A percentile compares a stretch with the other conserved stretches of the same genome.
Conservation (phyloP, 2,329 filamentous ascomycete species). For the Xylaria sp. region DNA sequence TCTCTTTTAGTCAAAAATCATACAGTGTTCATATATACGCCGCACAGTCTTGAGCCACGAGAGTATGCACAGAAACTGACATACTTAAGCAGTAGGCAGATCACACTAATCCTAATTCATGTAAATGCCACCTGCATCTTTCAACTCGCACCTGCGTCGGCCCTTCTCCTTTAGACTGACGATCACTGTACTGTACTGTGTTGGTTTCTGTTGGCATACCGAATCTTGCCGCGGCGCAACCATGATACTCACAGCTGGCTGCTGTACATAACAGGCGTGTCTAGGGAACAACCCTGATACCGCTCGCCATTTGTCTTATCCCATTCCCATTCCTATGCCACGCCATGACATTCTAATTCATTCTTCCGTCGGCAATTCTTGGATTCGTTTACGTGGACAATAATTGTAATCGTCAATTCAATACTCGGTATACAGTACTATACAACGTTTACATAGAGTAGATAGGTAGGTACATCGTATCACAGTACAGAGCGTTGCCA, state of each 20-base stretch:
- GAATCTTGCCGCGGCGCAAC: slow-evolving; percentile 5
- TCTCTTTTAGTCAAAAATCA: background rate
- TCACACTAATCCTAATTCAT: slow-evolving; percentile 10
- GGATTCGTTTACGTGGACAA: background rate
- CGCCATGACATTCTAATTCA: background rate
- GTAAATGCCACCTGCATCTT: slow-evolving; percentile 2
- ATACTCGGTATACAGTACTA: too few relatives aligned
- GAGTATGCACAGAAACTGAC: background rate
- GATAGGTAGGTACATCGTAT: background rate
- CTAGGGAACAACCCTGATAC: slow-evolving; percentile 1
- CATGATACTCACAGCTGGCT: background rate
- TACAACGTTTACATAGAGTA: too few relatives aligned
- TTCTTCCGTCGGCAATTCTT: background rate
- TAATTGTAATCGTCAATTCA: background rate
- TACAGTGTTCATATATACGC: background rate
- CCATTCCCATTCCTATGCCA: background rate
- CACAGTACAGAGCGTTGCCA: too few relatives aligned
- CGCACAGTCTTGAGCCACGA: background rate
- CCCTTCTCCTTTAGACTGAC: background rate
- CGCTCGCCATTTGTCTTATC: background rate
- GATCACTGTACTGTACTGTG: background rate
- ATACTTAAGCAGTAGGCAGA: slow-evolving; percentile 1
- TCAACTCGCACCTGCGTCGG: background rate
- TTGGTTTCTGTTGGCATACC: slow-evolving; percentile 11
- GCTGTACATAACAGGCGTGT: background rate